Conservation (phyloP, 495 filamentous ascomycete genomes). For the Thozetella sp. region DNA sequence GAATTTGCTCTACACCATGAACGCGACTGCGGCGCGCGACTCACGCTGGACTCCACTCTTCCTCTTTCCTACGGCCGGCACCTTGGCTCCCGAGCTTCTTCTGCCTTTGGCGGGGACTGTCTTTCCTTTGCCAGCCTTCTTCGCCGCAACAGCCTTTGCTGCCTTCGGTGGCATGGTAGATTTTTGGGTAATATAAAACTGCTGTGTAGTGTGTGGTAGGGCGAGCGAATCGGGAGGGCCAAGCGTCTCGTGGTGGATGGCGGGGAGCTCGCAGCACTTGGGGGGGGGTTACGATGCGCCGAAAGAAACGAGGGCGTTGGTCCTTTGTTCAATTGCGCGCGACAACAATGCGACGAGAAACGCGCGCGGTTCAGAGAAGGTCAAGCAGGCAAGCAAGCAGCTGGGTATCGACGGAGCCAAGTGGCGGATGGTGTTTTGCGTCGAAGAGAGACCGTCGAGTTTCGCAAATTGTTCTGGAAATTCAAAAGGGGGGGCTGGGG, state of each 20-base stretch:
- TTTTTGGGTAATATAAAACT: no score
- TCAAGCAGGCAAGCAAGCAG: not conserved
- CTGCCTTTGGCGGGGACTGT: not conserved
- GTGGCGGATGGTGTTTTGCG: not conserved
- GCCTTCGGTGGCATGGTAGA: not conserved
- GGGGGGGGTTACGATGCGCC: not conserved
- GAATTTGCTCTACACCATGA: constrained; percentile 1
- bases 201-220: not conserved
- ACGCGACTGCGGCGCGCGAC: constrained; percentile 1
- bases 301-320: not conserved
- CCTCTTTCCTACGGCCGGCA: not conserved
- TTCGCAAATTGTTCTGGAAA: not conserved
- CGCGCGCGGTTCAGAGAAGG: no score
- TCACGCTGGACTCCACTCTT: constrained; percentile 25
- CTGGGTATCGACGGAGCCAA: not conserved
- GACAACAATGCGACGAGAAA: not conserved
- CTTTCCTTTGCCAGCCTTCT: not conserved
- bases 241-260: not conserved
- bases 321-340: not conserved
- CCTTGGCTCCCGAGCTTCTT: not conserved
- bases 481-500: constrained; percentile 1
- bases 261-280: not conserved
- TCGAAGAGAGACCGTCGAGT: not conserved
- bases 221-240: not conserved
- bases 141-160: not conserved